These are phyloP conservation scores for Kazachstania sp. DNA, from an alignment of 1,139 yeast genomes.

Conservation along the genomic window DNA sequence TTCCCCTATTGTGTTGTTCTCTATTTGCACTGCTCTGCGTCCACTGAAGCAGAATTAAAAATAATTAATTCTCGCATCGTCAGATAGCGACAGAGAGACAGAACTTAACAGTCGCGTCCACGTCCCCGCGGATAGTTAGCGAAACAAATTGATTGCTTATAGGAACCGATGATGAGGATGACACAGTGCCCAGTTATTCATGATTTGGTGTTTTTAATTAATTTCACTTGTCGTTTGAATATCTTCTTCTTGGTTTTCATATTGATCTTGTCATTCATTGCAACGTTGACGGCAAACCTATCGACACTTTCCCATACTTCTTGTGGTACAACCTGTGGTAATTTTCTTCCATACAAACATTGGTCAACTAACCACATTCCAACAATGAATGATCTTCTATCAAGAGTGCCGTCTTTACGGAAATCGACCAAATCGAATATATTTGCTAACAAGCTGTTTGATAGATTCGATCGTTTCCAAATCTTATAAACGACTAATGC, in stretches of 20 bases:
- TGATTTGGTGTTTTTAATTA: conserved; percentile 18
- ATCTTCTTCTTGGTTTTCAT: conserved; percentile 1
- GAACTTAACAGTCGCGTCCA: too few species aligned
- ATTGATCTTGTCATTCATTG: conserved; percentile 1
- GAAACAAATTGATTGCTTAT: too few species aligned
- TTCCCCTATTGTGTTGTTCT: conserved; percentile 21
- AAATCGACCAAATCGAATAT: conserved; percentile 80
- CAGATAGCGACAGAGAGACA: too few species aligned
- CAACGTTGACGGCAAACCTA: conserved; percentile 13
- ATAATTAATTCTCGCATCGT: too few species aligned
- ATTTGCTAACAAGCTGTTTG: conserved; percentile 50
- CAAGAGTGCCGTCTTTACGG: conserved; percentile 67
- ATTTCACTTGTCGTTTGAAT: conserved; percentile 1
- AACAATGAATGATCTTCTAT: conserved; percentile 72
- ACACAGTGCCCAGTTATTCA: too few species aligned
- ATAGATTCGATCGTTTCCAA: conserved; percentile 71
- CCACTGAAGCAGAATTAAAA: too few species aligned
- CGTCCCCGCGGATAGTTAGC: too few species aligned
- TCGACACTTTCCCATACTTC: conserved; percentile 62
- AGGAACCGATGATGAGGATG: too few species aligned
- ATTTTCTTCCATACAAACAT: conserved; percentile 84
- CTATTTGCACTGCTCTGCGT: conserved; percentile 21
- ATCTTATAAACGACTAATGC: conserved; percentile 60
- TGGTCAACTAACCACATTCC: conserved; percentile 97
- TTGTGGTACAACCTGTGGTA: conserved; percentile 56